Evolutionary conservation across 2,329 filamentous ascomycete genomes (phyloP), one percentile per base, ranked within the genome.

Genomic region (Pyricularia sp.): DNA sequence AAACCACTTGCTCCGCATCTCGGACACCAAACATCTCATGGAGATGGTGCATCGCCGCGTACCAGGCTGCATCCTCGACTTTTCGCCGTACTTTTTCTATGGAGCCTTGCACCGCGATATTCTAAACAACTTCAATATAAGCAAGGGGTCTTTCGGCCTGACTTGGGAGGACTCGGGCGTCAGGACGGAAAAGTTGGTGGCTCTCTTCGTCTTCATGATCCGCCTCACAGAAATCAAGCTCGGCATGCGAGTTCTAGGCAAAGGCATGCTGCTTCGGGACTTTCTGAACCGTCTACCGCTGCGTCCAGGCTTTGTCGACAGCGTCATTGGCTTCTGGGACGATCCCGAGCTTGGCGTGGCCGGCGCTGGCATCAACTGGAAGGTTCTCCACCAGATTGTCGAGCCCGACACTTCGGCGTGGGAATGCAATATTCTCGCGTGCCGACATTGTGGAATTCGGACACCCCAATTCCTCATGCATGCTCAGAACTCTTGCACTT

Each of bases 241-340:
- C 4, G 35, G 44, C 5, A 28, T 67, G 24, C 59, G 66, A 30
- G 40, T 69, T 7, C n/a, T 64, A 19, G 12, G 16, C 31, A 44
- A 16, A 3, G 59, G 60, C 10, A 62, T 60, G 3, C 49, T 66
- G 0, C 66, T 69, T 31, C 67, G 66, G 1, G 28, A 12, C 5
- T 69, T 62, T 26, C 64, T 69, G 0, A 64, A 66, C 22, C 65
- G 64, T 30, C 35, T 66, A 5, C 68, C 68, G 1, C 57, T 69
- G 19, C 64, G 31, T 10, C 19, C 59, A 13, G 63, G 59, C 19
- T 60, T 60, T 35, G 30, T 57, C 9, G 44, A 49, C 19, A 16
- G 30, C 6, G 3, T 62, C 13, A 49, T 65, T 4, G 30, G 8
- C 1, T 35, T 10, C 30, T 57, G 60, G 30, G 22, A 33, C 19